phyloP scores from a whole-genome alignment of 495 filamentous ascomycete genomes.

The Penicillium coffeae region DNA sequence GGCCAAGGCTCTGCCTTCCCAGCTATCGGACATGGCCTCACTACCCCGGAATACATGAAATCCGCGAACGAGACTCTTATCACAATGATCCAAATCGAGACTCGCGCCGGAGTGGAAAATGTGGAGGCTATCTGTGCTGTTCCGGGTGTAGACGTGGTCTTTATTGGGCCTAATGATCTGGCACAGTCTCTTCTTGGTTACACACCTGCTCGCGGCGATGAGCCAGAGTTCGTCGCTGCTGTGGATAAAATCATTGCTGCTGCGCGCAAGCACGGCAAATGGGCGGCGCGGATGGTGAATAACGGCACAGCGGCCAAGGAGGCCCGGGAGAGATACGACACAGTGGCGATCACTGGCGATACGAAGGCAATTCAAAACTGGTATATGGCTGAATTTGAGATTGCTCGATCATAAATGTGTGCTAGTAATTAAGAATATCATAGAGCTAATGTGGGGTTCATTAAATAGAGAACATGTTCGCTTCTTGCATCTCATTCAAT shows the following conservation, averaged over 20 bases:
- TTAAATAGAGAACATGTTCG: no score
- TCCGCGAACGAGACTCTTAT: constrained; percentile 30
- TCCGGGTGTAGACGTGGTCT: constrained; percentile 29
- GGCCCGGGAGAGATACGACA: constrained; percentile 25
- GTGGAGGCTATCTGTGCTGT: constrained; percentile 27
- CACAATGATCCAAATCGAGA: constrained; percentile 33
- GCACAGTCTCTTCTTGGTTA: constrained; percentile 29
- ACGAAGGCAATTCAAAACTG: constrained; percentile 34
- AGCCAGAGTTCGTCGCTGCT: constrained; percentile 31
- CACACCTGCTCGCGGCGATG: constrained; percentile 25
- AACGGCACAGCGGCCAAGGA: constrained; percentile 24
- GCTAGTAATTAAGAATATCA: no score
- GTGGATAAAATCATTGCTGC: constrained; percentile 30
- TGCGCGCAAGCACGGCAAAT: constrained; percentile 30
- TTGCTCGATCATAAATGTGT: constrained; percentile 33
- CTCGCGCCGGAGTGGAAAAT: constrained; percentile 25
- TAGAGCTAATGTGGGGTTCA: no score
- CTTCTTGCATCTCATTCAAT: no score
- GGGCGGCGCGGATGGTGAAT: constrained; percentile 29
- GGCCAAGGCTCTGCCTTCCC: constrained; percentile 35
- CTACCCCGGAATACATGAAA: constrained; percentile 31
- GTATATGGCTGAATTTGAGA: constrained; percentile 31
- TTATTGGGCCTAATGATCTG: constrained; percentile 35
- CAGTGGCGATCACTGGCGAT: constrained; percentile 30
- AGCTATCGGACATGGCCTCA: constrained; percentile 26